Conservation (phyloP, 129 eudicot genomes). For the Saussurea involucrata region DNA sequence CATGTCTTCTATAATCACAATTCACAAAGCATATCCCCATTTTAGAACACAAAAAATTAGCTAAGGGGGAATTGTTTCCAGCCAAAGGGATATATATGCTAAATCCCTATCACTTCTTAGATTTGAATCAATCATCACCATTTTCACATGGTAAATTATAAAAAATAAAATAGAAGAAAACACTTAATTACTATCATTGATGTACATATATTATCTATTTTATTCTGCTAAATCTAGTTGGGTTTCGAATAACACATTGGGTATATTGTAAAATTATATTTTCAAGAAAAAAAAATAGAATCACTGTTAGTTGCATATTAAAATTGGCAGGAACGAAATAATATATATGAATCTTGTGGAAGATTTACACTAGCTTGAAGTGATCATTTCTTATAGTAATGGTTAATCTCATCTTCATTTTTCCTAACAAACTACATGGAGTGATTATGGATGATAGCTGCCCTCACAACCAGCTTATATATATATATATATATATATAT, state of each 20-base stretch:
- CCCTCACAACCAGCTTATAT: not conserved
- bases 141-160: not conserved
- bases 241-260: slow-evolving; percentile 6
- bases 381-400: not conserved
- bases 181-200: not conserved
- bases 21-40: too few relatives aligned
- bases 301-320: not conserved
- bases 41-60: not conserved
- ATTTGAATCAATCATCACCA: not conserved
- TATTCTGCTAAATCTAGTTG: not conserved
- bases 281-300: not conserved
- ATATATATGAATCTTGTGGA: slow-evolving; percentile 9
- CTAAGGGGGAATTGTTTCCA: not conserved
- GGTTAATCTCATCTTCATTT: slow-evolving; percentile 15
- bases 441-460: slow-evolving; percentile 8
- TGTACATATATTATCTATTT: not conserved
- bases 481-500: not conserved
- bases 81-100: not conserved
- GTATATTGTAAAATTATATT: not conserved
- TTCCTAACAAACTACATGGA: slow-evolving; percentile 31
- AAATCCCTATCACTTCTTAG: not conserved
- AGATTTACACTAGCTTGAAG: not conserved
- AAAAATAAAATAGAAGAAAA: not conserved
- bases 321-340: slow-evolving; percentile 28
- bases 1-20: too few relatives aligned